Evolutionary conservation across 768 basidiomycete species (phyloP).

Genomic region (Lentinula detonsa): DNA sequence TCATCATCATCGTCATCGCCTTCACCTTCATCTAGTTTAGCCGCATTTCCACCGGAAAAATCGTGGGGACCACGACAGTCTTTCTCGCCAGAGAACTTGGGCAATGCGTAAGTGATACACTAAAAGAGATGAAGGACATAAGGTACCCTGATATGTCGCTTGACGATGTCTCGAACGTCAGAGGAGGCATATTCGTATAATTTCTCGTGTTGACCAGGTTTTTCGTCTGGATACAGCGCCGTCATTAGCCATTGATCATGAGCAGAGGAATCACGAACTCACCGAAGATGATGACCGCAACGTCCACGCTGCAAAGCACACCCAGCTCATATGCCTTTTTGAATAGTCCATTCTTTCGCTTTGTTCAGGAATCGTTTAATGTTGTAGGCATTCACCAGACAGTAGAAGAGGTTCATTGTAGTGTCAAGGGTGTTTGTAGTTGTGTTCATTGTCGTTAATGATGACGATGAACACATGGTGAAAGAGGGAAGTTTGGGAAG

Average conservation of each 20-base stretch:
- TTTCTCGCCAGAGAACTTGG: slow-evolving; percentile 6
- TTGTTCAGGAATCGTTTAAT: not conserved
- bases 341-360: slow-evolving; percentile 75
- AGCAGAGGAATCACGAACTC: slow-evolving; percentile 14
- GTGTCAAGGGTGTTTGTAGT: not conserved
- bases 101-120: not conserved
- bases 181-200: slow-evolving; percentile 6
- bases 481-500: not conserved
- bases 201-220: slow-evolving; percentile 5
- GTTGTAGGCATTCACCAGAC: not conserved
- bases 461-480: slow-evolving; percentile 5
- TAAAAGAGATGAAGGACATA: not conserved
- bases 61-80: slow-evolving; percentile 3
- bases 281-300: slow-evolving; percentile 74
- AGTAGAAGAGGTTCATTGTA: not conserved
- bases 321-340: slow-evolving; percentile 77
- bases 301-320: slow-evolving; percentile 72
- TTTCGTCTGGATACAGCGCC: not conserved
- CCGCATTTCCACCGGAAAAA: not conserved
- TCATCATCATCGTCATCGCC: slow-evolving; percentile 8
- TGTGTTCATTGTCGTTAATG: not conserved
- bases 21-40: slow-evolving; percentile 1
- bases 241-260: not conserved
- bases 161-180: slow-evolving; percentile 6
- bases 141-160: slow-evolving; percentile 3